A percentile compares a stretch with the other conserved stretches of the same genome.
phyloP scores from a whole-genome alignment of 257 asterid species.

The Perilla frutescens region DNA sequence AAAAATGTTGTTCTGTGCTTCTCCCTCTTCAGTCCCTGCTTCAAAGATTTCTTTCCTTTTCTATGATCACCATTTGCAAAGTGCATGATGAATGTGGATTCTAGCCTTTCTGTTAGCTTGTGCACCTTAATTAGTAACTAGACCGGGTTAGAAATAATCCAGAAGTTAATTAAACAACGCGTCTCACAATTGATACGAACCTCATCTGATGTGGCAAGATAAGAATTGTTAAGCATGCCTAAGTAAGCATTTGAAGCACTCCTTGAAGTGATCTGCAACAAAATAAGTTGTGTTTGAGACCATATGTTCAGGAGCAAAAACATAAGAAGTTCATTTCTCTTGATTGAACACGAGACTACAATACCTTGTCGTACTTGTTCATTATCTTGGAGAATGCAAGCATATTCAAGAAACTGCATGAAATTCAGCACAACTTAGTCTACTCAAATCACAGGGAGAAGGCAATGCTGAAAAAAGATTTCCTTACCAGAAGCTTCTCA shows the following conservation, averaged over 20 bases:
- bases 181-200: constrained; percentile 38
- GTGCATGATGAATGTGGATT: constrained; percentile 67
- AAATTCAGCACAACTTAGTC: constrained; percentile 20
- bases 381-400: constrained; percentile 84
- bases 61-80: constrained; percentile 74
- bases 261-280: constrained; percentile 71
- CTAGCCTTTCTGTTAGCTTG: constrained; percentile 60
- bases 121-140: constrained; percentile 42
- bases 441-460: constrained; percentile 6
- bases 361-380: constrained; percentile 94
- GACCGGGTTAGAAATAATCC: background rate
- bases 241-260: constrained; percentile 69
- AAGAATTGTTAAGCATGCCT: constrained; percentile 73
- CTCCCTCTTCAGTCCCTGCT: constrained; percentile 58
- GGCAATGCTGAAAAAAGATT: background rate
- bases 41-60: constrained; percentile 64
- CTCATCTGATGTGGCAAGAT: constrained; percentile 74
- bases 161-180: too few relatives aligned
- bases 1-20: constrained; percentile 72
- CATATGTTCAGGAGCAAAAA: background rate
- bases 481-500: constrained; percentile 67
- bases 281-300: background rate
- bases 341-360: background rate
- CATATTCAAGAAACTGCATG: constrained; percentile 67
- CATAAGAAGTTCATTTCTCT: background rate